Base-by-base conservation (phyloP, 164 flowering plant genomes). In the Vitis labrusca region DNA sequence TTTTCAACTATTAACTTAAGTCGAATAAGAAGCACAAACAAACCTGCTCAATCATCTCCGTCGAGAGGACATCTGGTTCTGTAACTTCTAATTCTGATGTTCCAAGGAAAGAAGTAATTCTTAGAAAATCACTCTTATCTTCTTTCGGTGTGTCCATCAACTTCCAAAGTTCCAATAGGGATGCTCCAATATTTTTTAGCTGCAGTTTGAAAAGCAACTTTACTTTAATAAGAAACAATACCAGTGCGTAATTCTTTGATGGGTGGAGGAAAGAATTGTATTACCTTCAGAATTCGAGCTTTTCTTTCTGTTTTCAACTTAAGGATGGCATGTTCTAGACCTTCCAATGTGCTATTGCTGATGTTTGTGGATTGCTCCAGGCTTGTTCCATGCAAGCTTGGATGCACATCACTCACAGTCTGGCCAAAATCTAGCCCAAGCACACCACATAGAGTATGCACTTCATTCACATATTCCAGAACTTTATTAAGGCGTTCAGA, bases 331-430 rank as follows among this genome's bases (percentile, higher is more conserved):
- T 82, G 85, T 57, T 86, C 89, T 37, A 94, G 85, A 63, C 93
- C 93, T 76, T 89, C 88, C 72, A 94, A 73, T 57, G 91, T 89
- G 71, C 78, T 75, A 71, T 86, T 75, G 64, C 93, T 91, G 72
- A 94, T 91, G 74, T 90, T 94, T 53, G 89, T 85, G 64, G 81
- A 84, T 11, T 88, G 89, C 50, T 86, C 94, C 50, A 74, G 65
- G 66, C 71, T 77, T 51, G 83, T 68, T 54, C 78, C 82, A 30
- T 79, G 84, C 82, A 94, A 79, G 76, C 97, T 94, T 53, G 98
- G 98, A 76, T 94, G 94, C 68, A 94, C 89, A 61, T 90, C 94
- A 76, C 88, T 86, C 58, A 94, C 91, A 32, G 86, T 89, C 78
- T 88, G 83, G 60, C 89, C 86, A 82, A 92, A 94, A 77, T 94